These are phyloP conservation scores for Sporothrix dimorphospora DNA, from an alignment of 2,329 filamentous ascomycete species.

Conservation along the genomic window DNA sequence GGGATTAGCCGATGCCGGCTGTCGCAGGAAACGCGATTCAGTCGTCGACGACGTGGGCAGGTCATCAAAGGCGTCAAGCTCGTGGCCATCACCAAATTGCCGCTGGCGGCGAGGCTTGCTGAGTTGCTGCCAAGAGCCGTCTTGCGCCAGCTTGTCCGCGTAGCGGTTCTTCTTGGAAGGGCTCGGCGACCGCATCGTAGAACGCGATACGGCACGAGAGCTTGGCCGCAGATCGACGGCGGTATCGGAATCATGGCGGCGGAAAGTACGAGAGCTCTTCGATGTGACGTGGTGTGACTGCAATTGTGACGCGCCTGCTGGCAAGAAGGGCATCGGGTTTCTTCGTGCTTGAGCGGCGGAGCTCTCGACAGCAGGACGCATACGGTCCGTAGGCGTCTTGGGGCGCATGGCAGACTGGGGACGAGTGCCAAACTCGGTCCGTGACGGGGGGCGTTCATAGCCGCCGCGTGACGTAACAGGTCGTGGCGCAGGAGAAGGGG, in stretches of 20 bases:
- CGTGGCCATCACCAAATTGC: constrained; percentile 88
- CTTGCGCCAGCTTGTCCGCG: constrained; percentile 46
- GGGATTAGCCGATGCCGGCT: constrained; percentile 70
- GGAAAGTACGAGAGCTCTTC: constrained; percentile 70
- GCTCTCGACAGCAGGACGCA: constrained; percentile 55
- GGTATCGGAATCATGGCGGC: constrained; percentile 81
- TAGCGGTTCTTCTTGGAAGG: constrained; percentile 52
- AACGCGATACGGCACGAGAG: constrained; percentile 62
- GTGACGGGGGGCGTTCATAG: constrained; percentile 63
- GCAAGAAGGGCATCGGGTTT: constrained; percentile 73
- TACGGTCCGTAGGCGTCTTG: constrained; percentile 72
- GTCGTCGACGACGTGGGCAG: constrained; percentile 81
- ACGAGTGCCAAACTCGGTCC: constrained; percentile 53
- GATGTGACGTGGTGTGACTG: constrained; percentile 74
- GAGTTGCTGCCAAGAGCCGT: constrained; percentile 65
- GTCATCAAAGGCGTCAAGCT: constrained; percentile 93
- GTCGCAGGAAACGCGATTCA: constrained; percentile 82
- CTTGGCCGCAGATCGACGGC: constrained; percentile 60
- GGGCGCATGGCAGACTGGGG: constrained; percentile 60
- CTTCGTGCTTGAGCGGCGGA: constrained; percentile 59
- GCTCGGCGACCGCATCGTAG: constrained; percentile 63
- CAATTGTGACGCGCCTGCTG: constrained; percentile 70
- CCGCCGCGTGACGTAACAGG: constrained; percentile 48
- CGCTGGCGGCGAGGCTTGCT: constrained; percentile 71
- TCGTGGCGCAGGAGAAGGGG: constrained; percentile 55